phyloP scores from a whole-genome alignment of 768 basidiomycete genomes.

The Suillus bovinus region DNA sequence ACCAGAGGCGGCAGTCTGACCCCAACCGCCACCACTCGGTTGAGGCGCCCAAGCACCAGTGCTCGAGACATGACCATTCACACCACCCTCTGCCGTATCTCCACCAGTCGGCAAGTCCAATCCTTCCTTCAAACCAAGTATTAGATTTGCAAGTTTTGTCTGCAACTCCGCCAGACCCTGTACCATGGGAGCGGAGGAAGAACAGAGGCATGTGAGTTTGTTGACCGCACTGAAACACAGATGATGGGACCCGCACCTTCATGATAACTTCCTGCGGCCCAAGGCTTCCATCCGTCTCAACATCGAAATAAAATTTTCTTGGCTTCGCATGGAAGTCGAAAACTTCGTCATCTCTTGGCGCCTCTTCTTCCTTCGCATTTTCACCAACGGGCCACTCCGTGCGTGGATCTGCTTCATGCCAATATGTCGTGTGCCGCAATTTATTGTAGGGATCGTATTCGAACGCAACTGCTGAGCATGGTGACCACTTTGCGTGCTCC shows the following conservation, averaged over 20 bases:
- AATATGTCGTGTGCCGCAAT: conserved; percentile 91
- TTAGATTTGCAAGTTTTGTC: conserved; percentile 77
- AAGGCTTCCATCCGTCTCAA: conserved; percentile 92
- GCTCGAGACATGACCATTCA: conserved; percentile 14
- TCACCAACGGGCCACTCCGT: conserved; percentile 90
- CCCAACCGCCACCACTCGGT: conserved; percentile 31
- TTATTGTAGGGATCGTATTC: conserved; percentile 99
- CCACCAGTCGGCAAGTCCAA: conserved; percentile 48
- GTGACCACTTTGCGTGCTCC: conserved; percentile 99
- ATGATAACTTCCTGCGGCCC: conserved; percentile 87
- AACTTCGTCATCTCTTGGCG: conserved; percentile 72
- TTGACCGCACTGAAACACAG: not conserved
- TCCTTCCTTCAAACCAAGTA: conserved; percentile 72
- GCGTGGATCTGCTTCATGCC: conserved; percentile 83
- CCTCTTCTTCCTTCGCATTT: conserved; percentile 84
- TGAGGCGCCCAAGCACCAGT: conserved; percentile 24
- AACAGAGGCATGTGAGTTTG: not conserved
- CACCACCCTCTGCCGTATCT: conserved; percentile 21
- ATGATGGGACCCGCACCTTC: conserved; percentile 51
- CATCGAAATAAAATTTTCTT: conserved; percentile 89
- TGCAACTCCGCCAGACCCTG: conserved; percentile 80
- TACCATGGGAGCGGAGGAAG: not conserved
- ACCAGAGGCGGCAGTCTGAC: conserved; percentile 31
- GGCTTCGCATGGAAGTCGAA: conserved; percentile 92
- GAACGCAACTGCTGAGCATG: conserved; percentile 90